These are phyloP conservation scores for Flaveria bidentis DNA, from an alignment of 129 eudicot genomes.

Conservation along the genomic window DNA sequence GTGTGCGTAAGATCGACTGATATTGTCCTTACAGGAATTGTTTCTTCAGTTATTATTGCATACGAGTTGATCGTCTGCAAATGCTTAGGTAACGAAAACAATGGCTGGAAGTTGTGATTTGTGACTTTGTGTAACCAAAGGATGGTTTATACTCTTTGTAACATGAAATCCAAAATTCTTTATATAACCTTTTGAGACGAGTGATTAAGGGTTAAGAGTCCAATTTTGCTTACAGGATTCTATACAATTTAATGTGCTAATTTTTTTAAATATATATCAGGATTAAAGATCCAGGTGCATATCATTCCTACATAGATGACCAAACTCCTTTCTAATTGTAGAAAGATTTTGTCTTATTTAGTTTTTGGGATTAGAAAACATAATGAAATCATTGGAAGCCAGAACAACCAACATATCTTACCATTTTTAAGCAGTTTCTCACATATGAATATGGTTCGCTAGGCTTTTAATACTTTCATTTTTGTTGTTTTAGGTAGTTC, in stretches of 20 bases:
- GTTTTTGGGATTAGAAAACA: slow-evolving; percentile 1
- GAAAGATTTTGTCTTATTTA: slow-evolving; percentile 5
- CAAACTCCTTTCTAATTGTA: not conserved
- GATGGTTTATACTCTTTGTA: not conserved
- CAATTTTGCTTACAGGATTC: not conserved
- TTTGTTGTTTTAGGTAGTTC: slow-evolving; percentile 27
- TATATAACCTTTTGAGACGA: not conserved
- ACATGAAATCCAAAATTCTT: not conserved
- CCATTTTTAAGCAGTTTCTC: slow-evolving; percentile 12
- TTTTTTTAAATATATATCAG: not conserved
- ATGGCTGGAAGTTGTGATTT: slow-evolving; percentile 1
- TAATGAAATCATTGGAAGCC: slow-evolving; percentile 16
- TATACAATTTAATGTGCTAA: not conserved
- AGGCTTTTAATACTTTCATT: not conserved
- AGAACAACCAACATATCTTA: slow-evolving; percentile 3
- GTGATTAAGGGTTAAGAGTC: slow-evolving; percentile 8
- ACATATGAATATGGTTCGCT: slow-evolving; percentile 19
- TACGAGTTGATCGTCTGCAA: slow-evolving; percentile 11
- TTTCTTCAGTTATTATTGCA: not conserved
- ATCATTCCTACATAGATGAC: slow-evolving; percentile 22
- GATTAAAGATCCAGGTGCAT: slow-evolving; percentile 5
- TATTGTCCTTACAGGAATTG: not conserved
- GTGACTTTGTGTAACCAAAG: slow-evolving; percentile 9
- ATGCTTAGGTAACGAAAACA: not conserved
- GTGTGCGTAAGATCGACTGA: slow-evolving; percentile 15